These are phyloP conservation scores for Russula brevipes DNA, from an alignment of 768 basidiomycete genomes.

Conservation along the genomic window DNA sequence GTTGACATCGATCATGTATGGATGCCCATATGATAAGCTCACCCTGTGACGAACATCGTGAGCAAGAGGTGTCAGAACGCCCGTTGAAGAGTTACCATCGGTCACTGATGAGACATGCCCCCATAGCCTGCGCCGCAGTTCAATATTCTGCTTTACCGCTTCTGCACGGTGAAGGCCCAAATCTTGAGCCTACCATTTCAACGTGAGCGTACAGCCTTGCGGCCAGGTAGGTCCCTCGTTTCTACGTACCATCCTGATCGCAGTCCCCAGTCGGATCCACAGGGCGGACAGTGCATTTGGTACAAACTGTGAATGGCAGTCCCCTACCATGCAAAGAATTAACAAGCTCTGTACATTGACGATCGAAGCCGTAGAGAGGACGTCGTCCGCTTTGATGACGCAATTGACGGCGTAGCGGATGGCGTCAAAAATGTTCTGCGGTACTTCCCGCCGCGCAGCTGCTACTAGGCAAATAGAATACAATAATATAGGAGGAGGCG, in stretches of 20 bases:
- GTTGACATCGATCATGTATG: constrained; percentile 92
- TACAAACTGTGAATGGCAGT: constrained; percentile 86
- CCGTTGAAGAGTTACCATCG: constrained; percentile 58
- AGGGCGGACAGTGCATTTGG: constrained; percentile 80
- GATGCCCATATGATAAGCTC: constrained; percentile 86
- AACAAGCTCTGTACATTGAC: constrained; percentile 85
- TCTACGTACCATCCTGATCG: constrained; percentile 80
- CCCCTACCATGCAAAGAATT: constrained; percentile 81
- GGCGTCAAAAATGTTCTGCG: constrained; percentile 82
- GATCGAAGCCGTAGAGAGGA: constrained; percentile 80
- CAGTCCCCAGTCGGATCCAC: constrained; percentile 81
- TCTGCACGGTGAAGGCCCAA: constrained; percentile 92
- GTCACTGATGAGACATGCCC: constrained; percentile 90
- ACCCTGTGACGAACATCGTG: constrained; percentile 46
- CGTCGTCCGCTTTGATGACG: constrained; percentile 84
- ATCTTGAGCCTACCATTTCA: constrained; percentile 75
- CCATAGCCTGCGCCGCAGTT: constrained; percentile 88
- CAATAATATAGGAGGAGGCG: constrained; percentile 74
- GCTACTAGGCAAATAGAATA: constrained; percentile 95
- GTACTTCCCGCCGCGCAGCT: constrained; percentile 76
- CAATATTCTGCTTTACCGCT: constrained; percentile 76
- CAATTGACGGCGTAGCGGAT: constrained; percentile 84
- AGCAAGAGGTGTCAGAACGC: constrained; percentile 14
- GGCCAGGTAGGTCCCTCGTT: constrained; percentile 17
- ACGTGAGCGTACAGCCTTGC: constrained; percentile 4